Evolutionary conservation across 768 basidiomycete species (phyloP), one percentile per base, ranked within the genome.

Genomic region (Leccinum truebloodii): DNA sequence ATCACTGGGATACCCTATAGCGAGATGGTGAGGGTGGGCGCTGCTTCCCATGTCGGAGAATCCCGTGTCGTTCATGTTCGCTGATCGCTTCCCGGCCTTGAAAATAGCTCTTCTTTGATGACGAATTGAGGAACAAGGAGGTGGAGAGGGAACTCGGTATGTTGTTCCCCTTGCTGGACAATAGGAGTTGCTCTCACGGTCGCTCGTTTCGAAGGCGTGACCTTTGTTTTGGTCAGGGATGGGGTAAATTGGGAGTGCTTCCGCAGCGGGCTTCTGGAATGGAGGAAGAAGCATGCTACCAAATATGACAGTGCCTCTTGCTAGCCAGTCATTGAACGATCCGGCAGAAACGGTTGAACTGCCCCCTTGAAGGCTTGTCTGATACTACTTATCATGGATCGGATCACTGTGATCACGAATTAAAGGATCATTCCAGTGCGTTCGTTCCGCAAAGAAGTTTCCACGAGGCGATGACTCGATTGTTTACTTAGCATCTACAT

Each of bases 1-100:
- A 81, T 84, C 65, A 94, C 92, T 0, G 87, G 86, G 2, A 84
- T 94, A 54, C 84, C 90, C 0, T 94, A 91, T 67, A 81, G 82
- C 8, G 86, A 92, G 63, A 94, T 94, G 92, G 90, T 88, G 50
- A 22, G 78, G 52, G 18, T 30, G 8, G 30, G 41, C 4, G 20
- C 20, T 46, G 10, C 20, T 5, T 46, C 20, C 20, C 41, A 5
- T 44, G 4, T 44, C n/a, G 41, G n/a, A 10, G 41, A 44, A 46
- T 46, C n/a, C 8, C n/a, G 41, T n/a, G 3, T 46, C 1, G 9
- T 5, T 6, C 20, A 46, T 12, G 10, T 5, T 46, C 44, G 20
- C 20, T 46, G 20, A 46, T 46, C 20, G 12, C n/a, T 48, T 62
- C 22, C 48, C 24, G 26, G 63, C 34, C 7, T 26, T 9, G 30